Evolutionary conservation across 176 grass and related monocot genomes (phyloP).

Genomic region (Hordeum vulgare): MorexV3_pseudomolecules_assembly NC_058520.1:89088942-89089441

Average conservation of each 20-base stretch:
- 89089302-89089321: not conserved
- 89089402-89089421: too few relatives aligned
- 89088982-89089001: not conserved
- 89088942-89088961: not conserved
- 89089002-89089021: not conserved
- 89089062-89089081: not conserved
- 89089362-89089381: constrained; percentile 1
- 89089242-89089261: not conserved
- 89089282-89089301: not conserved
- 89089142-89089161: not conserved
- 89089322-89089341: not conserved
- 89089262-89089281: not conserved
- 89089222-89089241: not conserved
- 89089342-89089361: not conserved
- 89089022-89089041: not conserved
- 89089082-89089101: not conserved
- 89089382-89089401: not conserved
- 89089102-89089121: not conserved
- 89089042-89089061: not conserved
- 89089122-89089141: constrained; percentile 30
- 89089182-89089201: not conserved
- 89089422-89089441: not conserved
- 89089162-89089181: not conserved
- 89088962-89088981: not conserved
- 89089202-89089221: not conserved